Evolutionary conservation across 2,329 filamentous ascomycete genomes (phyloP), one percentile per base, ranked within the genome.

Genomic region (Chrysoporthe austroafricana): DNA sequence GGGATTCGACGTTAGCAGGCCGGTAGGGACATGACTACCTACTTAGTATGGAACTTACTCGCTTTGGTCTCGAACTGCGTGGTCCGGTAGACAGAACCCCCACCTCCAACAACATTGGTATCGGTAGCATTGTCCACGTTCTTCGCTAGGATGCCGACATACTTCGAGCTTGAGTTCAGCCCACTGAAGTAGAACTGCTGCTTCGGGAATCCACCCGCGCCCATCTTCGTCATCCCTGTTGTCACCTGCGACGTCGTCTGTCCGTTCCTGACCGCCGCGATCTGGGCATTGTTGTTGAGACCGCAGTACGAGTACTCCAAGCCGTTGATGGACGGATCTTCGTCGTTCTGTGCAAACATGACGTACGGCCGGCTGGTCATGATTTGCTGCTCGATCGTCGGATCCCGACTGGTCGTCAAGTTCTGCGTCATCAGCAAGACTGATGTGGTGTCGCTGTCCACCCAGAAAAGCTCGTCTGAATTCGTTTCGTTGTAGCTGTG

Each of bases 171-270:
- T 4, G 85, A 80, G 69, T 93, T 92, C 52, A 99, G 85, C 0
- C 89, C 88, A 48, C 86, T 88, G 60, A 97, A 84, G 73, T 95
- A 93, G 77, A 99, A 97, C 74, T 97, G 93, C 76, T 97, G 90
- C 76, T 94, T 94, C 0, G 92, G 92, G 69, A 89, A 83, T 62
- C 87, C 87, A 3, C 88, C 88, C 1, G 84, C 80, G 3, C 88
- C 92, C 43, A 88, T 86, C 39, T 84, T 88, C 2, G 90, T 94
- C 83, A 97, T 91, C 50, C 86, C 83, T 57, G 86, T 88, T 16
- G 80, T 82, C 42, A 88, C 83, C 61, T 83, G 78, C 69, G 77
- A 81, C 42, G 80, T 77, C 26, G 79, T 76, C 58, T 81, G 82
- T 66, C 85, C 84, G 69, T 86, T 81, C 50, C 84, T 84, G 39